Evolutionary conservation across 2,329 filamentous ascomycete species (phyloP), one percentile per base, ranked within the genome.

Genomic region (Trichoderma simmonsii): DNA sequence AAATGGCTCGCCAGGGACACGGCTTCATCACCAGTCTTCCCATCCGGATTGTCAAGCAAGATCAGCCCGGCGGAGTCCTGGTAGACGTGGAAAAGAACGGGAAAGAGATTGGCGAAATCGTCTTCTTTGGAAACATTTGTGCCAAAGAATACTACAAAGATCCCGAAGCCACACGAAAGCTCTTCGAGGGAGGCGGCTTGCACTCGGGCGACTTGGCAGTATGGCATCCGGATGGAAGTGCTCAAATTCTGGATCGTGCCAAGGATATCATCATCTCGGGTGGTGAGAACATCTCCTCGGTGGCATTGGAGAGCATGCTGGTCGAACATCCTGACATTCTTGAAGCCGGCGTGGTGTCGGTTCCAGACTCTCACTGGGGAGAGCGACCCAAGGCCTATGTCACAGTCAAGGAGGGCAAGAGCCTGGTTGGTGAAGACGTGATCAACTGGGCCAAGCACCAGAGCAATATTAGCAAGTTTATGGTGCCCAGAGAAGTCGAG

Each of bases 221-320:
- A 0, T 95, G 93, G 92, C 93, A 98, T 83, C 87, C 92, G 0
- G 96, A 98, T 79, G 95, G 95, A 2, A 92, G 93, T 72, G 91
- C 94, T 59, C 94, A 98, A 84, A 97, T 99, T 74, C 85, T 97
- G 72, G 96, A 99, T 82, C 88, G 96, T 24, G 93, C 94, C 15
- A 99, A 99, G 85, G 96, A 99, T 79, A 98, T 99, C 68, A 99
- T 99, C 78, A 99, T 99, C 74, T 97, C 93, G 68, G 95, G 95
- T 61, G 96, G 96, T 71, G 96, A 99, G 82, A 99, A 99, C 80
- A 98, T 99, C 74, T 97, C 93, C 3, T 97, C 93, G 0, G 92
- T 99, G 1, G 94, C 96, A 0, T 87, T 99, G 4, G 96, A 99
- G 82, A 90, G 91, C 73, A 93, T 97, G 90, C 87, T 99, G 1